A percentile compares a stretch with the other conserved stretches of the same genome.
phyloP scores from a whole-genome alignment of 2,329 filamentous ascomycete species.

The Cadophora malorum region DNA sequence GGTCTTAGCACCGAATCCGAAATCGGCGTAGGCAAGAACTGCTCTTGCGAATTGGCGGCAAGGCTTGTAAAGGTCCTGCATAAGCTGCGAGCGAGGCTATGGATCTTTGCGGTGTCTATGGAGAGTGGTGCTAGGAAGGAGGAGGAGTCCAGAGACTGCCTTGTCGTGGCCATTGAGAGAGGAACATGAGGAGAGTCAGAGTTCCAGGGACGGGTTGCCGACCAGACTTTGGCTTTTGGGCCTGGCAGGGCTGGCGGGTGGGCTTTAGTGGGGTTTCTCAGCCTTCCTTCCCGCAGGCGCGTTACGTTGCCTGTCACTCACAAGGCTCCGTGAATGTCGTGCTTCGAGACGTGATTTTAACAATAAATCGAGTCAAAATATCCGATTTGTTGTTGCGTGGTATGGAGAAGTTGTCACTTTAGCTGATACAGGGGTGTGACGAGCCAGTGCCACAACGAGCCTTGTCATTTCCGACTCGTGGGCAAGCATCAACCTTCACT shows the following conservation, averaged over 20 bases:
- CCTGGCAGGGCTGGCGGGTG: conserved; percentile 2
- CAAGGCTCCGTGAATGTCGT: conserved; percentile 14
- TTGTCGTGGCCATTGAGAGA: conserved; percentile 32
- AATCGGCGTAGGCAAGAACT: conserved; percentile 67
- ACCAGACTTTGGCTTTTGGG: neutral
- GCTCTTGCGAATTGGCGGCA: conserved; percentile 58
- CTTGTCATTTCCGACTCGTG: conserved; percentile 25
- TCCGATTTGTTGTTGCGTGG: neutral
- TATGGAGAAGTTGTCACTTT: neutral
- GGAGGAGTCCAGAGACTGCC: conserved; percentile 46
- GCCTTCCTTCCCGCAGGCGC: conserved; percentile 8
- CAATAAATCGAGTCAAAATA: neutral
- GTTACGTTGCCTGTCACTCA: conserved; percentile 4
- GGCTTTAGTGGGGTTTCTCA: conserved; percentile 20
- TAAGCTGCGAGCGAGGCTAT: conserved; percentile 56
- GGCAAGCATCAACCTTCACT: neutral
- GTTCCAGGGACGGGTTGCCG: neutral
- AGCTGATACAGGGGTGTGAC: conserved; percentile 7
- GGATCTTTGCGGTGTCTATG: conserved; percentile 54
- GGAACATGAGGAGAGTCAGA: conserved; percentile 14
- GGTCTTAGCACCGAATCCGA: conserved; percentile 63
- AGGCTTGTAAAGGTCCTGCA: conserved; percentile 55
- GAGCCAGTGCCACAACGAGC: conserved; percentile 16
- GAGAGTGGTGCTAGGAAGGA: conserved; percentile 56
- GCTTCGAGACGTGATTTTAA: neutral